Conservation (phyloP, 768 basidiomycete genomes). For the Dictyophora rubrovolvata region DNA sequence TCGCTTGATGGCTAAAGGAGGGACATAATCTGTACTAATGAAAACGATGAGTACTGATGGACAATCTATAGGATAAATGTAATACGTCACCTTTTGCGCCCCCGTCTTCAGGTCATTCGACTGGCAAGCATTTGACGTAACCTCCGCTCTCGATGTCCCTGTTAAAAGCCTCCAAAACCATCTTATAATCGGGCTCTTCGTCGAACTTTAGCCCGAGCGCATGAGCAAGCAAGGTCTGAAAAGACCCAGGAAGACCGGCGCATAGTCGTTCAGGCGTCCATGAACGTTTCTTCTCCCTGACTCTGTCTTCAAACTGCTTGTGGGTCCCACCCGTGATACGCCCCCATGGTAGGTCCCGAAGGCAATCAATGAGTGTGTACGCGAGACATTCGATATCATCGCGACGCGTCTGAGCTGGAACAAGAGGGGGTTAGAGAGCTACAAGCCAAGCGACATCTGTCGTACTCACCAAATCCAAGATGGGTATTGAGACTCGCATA, state of each 20-base stretch:
- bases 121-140: too few relatives aligned
- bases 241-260: neutral
- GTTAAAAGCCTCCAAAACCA: too few relatives aligned
- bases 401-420: neutral
- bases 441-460: too few relatives aligned
- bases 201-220: neutral
- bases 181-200: neutral
- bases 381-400: neutral
- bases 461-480: neutral
- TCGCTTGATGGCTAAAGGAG: too few relatives aligned
- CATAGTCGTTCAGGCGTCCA: neutral
- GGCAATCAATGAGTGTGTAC: neutral
- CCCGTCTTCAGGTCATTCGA: too few relatives aligned
- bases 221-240: neutral
- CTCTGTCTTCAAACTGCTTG: neutral
- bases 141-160: too few relatives aligned
- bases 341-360: neutral
- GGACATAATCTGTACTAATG: too few relatives aligned
- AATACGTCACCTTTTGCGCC: too few relatives aligned
- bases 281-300: neutral
- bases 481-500: neutral
- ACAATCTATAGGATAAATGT: too few relatives aligned
- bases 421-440: too few relatives aligned
- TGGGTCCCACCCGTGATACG: neutral
- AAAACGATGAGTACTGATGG: too few relatives aligned